Evolutionary conservation across 345 rosid species (phyloP).

Genomic region (Acer negundo): DNA sequence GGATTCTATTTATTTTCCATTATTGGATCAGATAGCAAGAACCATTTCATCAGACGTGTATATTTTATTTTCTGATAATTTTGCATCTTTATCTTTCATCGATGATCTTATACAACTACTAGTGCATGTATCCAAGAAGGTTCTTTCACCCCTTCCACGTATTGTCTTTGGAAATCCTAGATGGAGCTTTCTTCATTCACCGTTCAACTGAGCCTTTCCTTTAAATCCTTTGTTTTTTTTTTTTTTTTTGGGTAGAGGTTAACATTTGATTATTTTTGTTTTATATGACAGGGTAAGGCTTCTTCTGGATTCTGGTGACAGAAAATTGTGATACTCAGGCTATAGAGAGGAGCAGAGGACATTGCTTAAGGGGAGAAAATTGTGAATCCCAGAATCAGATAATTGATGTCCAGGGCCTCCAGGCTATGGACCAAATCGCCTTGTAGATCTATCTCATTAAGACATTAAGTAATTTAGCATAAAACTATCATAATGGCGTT

Average conservation of each 20-base stretch:
- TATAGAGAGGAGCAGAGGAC: conserved; percentile 7
- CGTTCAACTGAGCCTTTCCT: not conserved
- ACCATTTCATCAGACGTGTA: not conserved
- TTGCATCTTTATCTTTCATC: not conserved
- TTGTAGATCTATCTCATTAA: conserved; percentile 3
- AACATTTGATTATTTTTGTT: not conserved
- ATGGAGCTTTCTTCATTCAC: not conserved
- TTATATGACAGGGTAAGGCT: not conserved
- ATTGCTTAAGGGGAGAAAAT: not conserved
- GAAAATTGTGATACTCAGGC: not conserved
- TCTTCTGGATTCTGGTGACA: conserved; percentile 2
- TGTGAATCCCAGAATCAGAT: not conserved
- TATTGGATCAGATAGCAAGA: not conserved
- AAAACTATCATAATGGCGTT: conserved; percentile 33
- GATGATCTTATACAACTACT: not conserved
- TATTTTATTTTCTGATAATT: not conserved
- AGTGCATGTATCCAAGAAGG: not conserved
- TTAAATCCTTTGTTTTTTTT: not conserved
- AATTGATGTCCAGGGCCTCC: not conserved
- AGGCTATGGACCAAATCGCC: not conserved
- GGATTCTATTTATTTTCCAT: not conserved
- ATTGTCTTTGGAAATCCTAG: not conserved
- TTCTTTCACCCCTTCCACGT: not conserved
- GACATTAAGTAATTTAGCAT: conserved; percentile 1
- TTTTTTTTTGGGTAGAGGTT: too few species aligned